A percentile compares a stretch with the other conserved stretches of the same genome.
These are phyloP conservation scores for Dioscorea alata DNA, from an alignment of 106 monocot genomes.

Conservation along the genomic window DNA sequence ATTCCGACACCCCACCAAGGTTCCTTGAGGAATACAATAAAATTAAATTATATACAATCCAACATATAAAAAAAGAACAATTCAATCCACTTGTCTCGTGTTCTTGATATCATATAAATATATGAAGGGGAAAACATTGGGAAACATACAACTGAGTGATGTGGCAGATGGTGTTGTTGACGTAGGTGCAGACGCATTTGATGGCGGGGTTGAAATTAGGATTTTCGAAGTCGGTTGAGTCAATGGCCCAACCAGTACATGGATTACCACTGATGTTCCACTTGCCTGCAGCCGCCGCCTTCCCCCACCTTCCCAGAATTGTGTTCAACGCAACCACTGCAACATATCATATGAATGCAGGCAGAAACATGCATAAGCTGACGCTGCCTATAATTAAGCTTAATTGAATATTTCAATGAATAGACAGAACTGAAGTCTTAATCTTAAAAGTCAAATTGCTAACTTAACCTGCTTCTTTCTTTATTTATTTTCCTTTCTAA, in stretches of 20 bases:
- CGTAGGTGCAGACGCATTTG: constrained; percentile 14
- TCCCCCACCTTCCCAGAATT: constrained; percentile 34
- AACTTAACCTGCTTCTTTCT: too few species aligned
- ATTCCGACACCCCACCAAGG: too few species aligned
- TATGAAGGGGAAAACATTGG: too few species aligned
- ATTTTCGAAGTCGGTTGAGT: neutral
- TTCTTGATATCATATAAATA: too few species aligned
- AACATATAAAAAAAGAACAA: too few species aligned
- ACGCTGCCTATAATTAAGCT: too few species aligned
- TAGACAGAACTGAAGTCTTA: neutral
- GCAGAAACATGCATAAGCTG: neutral
- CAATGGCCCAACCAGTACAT: constrained; percentile 8
- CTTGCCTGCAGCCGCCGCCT: constrained; percentile 2
- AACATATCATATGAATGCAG: neutral
- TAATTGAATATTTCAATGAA: neutral
- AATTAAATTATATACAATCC: too few species aligned
- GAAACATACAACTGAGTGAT: constrained; percentile 7
- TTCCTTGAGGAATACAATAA: too few species aligned
- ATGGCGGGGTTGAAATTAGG: constrained; percentile 5
- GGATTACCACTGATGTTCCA: constrained; percentile 12
- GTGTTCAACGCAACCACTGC: constrained; percentile 33
- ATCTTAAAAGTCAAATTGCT: neutral
- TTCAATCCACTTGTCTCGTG: too few species aligned
- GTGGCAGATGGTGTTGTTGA: constrained; percentile 2
- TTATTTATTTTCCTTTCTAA: too few species aligned